Percentiles rank a stretch among this genome's conserved stretches.
These are phyloP conservation scores for Beauveria asiatica DNA, from an alignment of 2,329 filamentous ascomycete species.

Conservation along the genomic window DNA sequence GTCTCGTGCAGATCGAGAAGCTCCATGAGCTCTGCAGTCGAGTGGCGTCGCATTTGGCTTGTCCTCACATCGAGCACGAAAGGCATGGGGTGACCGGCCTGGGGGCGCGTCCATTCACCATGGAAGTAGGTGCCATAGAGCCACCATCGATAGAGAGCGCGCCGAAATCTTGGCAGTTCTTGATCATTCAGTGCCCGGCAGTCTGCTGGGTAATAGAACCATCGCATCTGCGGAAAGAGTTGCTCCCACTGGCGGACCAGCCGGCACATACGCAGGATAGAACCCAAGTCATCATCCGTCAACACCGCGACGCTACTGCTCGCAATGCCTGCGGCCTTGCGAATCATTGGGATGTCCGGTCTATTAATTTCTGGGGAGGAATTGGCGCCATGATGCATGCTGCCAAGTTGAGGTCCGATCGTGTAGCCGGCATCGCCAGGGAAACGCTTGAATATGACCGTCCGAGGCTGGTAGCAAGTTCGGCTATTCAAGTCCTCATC, in stretches of 20 bases:
- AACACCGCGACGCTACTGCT: slow-evolving; percentile 20
- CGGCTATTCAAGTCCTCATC: slow-evolving; percentile 26
- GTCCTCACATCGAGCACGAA: slow-evolving; percentile 32
- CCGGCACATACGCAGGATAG: slow-evolving; percentile 26
- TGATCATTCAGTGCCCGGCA: slow-evolving; percentile 33
- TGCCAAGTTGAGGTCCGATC: slow-evolving; percentile 15
- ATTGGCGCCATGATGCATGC: slow-evolving; percentile 7
- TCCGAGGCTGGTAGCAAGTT: slow-evolving; percentile 30
- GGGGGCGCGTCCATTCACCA: slow-evolving; percentile 30
- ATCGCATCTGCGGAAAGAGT: slow-evolving; percentile 35
- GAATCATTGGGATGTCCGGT: background rate
- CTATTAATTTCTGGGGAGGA: background rate
- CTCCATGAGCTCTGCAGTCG: slow-evolving; percentile 36
- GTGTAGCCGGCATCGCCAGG: slow-evolving; percentile 23
- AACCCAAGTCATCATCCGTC: slow-evolving; percentile 24
- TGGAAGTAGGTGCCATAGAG: slow-evolving; percentile 46
- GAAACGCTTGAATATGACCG: slow-evolving; percentile 30
- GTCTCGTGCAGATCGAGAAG: slow-evolving; percentile 37
- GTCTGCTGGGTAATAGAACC: slow-evolving; percentile 37
- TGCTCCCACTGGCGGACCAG: slow-evolving; percentile 31
- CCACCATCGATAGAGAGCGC: slow-evolving; percentile 47
- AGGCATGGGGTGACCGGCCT: slow-evolving; percentile 29
- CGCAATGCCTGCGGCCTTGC: background rate
- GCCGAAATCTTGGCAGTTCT: slow-evolving; percentile 40
- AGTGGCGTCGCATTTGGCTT: slow-evolving; percentile 35